phyloP scores from a whole-genome alignment of 2,329 filamentous ascomycete species.

The Colletotrichum sublineola region DNA sequence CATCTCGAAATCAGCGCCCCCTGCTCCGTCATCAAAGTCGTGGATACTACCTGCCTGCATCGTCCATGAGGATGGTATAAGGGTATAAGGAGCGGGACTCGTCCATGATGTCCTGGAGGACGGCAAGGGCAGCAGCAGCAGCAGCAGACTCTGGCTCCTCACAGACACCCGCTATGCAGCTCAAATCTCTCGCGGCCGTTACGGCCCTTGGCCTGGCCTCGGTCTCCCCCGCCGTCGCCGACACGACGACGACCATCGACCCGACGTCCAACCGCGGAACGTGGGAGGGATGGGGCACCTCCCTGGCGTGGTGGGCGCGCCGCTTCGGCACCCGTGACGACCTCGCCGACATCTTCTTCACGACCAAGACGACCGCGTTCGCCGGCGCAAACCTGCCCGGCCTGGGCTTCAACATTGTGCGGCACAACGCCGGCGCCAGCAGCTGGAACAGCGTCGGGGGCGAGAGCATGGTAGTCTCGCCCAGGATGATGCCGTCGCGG shows the following conservation, averaged over 20 bases:
- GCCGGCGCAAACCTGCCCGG: slow-evolving; percentile 52
- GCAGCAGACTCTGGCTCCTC: neutral
- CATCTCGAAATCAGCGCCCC: slow-evolving; percentile 26
- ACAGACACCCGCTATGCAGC: slow-evolving; percentile 16
- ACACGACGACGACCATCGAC: slow-evolving; percentile 32
- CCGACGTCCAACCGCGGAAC: slow-evolving; percentile 52
- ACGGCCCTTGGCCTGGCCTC: slow-evolving; percentile 21
- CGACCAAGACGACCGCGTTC: slow-evolving; percentile 48
- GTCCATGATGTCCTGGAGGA: neutral
- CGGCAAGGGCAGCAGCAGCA: neutral
- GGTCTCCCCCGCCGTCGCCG: slow-evolving; percentile 4
- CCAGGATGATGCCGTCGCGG: slow-evolving; percentile 54
- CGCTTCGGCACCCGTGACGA: slow-evolving; percentile 57
- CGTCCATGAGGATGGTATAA: neutral
- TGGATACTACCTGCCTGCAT: neutral
- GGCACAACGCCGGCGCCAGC: slow-evolving; percentile 59
- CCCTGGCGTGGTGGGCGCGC: slow-evolving; percentile 59
- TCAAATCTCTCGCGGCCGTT: slow-evolving; percentile 16
- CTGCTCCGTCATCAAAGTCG: neutral
- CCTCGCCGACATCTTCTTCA: slow-evolving; percentile 58
- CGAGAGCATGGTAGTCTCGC: slow-evolving; percentile 52
- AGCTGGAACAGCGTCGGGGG: slow-evolving; percentile 53
- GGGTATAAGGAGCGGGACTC: neutral
- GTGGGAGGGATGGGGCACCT: slow-evolving; percentile 61
- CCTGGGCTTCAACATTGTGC: slow-evolving; percentile 57